phyloP scores from a whole-genome alignment of 331 rosid species.

The Telfairia occidentalis region DNA sequence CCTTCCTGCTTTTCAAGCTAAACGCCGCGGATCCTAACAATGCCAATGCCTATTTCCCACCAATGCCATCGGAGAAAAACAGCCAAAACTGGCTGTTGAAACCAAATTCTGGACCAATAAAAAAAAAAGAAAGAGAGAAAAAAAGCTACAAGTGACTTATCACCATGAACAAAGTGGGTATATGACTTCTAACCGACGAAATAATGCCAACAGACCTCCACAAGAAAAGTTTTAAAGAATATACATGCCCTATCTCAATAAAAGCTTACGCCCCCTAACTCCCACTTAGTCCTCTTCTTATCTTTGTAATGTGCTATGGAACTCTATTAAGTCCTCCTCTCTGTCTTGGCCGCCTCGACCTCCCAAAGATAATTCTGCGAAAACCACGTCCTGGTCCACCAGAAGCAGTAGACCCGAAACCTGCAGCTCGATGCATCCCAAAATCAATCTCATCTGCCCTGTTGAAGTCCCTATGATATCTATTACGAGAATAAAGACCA shows the following conservation, averaged over 20 bases:
- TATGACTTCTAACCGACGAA: background rate
- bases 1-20: background rate
- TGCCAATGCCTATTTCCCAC: constrained; percentile 1
- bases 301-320: constrained; percentile 13
- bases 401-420: constrained; percentile 30
- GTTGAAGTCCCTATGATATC: constrained; percentile 31
- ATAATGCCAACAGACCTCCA: background rate
- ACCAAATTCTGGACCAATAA: background rate
- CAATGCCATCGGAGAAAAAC: background rate
- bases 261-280: background rate
- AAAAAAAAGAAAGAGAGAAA: background rate
- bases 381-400: constrained; percentile 47
- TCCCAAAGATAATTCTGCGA: constrained; percentile 33
- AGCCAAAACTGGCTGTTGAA: background rate
- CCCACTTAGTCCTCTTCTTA: background rate
- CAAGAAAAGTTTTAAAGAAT: constrained; percentile 20
- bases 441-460: constrained; percentile 26
- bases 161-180: constrained; percentile 8
- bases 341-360: constrained; percentile 50
- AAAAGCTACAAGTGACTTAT: background rate
- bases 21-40: background rate
- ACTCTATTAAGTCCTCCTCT: constrained; percentile 27
- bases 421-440: constrained; percentile 32
- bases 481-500: constrained; percentile 33
- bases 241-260: background rate